Base-by-base conservation (phyloP, 2,329 filamentous ascomycete species). In the Curvularia verruculosa region DNA sequence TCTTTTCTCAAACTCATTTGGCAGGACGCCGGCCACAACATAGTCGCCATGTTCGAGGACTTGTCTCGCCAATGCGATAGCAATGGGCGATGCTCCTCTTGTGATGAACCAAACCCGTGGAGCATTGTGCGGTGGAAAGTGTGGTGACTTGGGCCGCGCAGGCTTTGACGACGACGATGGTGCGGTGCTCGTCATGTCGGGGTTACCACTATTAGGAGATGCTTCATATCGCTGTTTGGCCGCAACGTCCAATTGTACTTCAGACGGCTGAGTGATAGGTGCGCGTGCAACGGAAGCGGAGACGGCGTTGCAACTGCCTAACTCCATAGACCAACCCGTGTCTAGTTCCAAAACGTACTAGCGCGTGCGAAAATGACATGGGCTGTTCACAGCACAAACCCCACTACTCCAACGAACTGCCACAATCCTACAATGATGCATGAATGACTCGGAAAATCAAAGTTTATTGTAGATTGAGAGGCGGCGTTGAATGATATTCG, bases 61-160 rank as follows among this genome's bases (percentile, higher is more conserved):
- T 67, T 91, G 86, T 52, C 89, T 87, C 52, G 92, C 90, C 56
- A 97, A 84, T 44, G 91, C 89, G 58, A 96, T 89, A 52, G 89
- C 89, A 62, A 97, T 85, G 12, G 94, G 92, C 34, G 92, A 94
- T 58, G 94, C 85, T 31, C 91, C 91, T 57, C 91, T 89, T 10
- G 93, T 96, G 64, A 99, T 81, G 72, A 99, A 88, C 95, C 95
- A 98, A 70, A 94, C 91, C 70, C 94, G 89, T 49, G 93, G 92
- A 48, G 82, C 83, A 71, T 83, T 82, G 75, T 87, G 85, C 28
- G 81, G 78, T 40, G 86, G 86, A 65, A 87, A 87, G 58, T 84
- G 84, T 41, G 80, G 80, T 8, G 75, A 76, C 31, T 66, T 70
- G 19, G 75, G 72, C 29, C 75, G 72, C 37, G 69, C 61, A 28